Evolutionary conservation across 2,329 filamentous ascomycete species (phyloP).

Genomic region (Thielaviopsis ethacetica): DNA sequence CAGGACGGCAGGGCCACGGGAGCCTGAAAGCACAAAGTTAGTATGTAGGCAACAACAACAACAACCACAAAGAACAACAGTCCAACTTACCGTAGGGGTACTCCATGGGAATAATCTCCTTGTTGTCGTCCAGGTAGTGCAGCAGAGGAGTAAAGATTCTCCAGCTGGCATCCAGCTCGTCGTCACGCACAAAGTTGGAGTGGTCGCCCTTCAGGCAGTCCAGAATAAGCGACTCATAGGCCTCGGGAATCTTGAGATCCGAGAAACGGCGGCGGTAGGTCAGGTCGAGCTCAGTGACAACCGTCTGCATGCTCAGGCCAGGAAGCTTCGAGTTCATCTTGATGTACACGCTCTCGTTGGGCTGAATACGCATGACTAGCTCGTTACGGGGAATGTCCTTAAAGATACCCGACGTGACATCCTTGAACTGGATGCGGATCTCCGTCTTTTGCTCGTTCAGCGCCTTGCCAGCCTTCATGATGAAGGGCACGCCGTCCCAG

Average conservation of each 20-base stretch:
- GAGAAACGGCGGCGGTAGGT: slow-evolving; percentile 98
- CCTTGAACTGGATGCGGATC: slow-evolving; percentile 98
- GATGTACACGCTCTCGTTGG: slow-evolving; percentile 98
- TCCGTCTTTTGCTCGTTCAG: slow-evolving; percentile 99
- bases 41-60: slow-evolving; percentile 1
- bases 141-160: slow-evolving; percentile 94
- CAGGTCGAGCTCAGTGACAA: slow-evolving; percentile 93
- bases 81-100: slow-evolving; percentile 80
- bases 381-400: slow-evolving; percentile 99
- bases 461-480: slow-evolving; percentile 97
- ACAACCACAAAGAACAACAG: not conserved
- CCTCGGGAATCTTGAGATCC: slow-evolving; percentile 97
- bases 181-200: slow-evolving; percentile 96
- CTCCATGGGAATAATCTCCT: slow-evolving; percentile 98
- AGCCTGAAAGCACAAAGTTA: slow-evolving; percentile 43
- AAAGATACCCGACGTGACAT: slow-evolving; percentile 97
- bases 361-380: slow-evolving; percentile 96
- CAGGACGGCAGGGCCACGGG: slow-evolving; percentile 84
- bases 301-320: slow-evolving; percentile 97
- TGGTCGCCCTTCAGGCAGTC: slow-evolving; percentile 98
- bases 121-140: slow-evolving; percentile 97
- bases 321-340: slow-evolving; percentile 99
- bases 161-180: slow-evolving; percentile 95
- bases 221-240: slow-evolving; percentile 93
- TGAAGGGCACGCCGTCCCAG: slow-evolving; percentile 98